A percentile compares a stretch with the other conserved stretches of the same genome.
Evolutionary conservation across 768 basidiomycete genomes (phyloP).

Genomic region (Terana coerulea): DNA sequence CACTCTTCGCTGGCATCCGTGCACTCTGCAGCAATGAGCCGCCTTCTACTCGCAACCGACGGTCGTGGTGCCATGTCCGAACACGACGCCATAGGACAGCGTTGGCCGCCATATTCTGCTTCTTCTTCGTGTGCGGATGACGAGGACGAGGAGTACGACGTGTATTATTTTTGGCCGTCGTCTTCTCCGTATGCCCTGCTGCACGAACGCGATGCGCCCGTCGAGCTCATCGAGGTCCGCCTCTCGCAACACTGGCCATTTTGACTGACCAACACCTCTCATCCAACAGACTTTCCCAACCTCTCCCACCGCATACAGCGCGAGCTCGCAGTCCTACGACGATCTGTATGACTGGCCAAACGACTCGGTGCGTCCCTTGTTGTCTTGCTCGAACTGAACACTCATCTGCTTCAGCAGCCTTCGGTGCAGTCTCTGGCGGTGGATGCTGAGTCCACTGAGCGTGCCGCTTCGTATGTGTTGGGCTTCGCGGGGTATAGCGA

Average conservation of each 20-base stretch:
- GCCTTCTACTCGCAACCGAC: neutral
- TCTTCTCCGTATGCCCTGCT: neutral
- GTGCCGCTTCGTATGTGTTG: neutral
- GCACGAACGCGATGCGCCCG: neutral
- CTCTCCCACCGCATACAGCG: neutral
- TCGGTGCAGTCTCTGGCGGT: constrained; percentile 1
- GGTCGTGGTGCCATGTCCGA: neutral
- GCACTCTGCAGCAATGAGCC: neutral
- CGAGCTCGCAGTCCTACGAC: neutral
- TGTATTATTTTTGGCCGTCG: constrained; percentile 10
- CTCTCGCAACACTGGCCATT: neutral
- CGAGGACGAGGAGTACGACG: constrained; percentile 8
- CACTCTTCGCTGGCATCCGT: neutral
- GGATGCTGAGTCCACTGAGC: constrained; percentile 5
- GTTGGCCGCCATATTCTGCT: neutral
- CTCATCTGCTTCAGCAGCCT: neutral
- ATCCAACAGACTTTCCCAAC: neutral
- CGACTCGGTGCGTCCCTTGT: neutral
- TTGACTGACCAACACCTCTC: neutral
- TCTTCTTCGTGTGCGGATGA: neutral
- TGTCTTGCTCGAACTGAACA: neutral
- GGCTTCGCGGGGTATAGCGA: constrained; percentile 7
- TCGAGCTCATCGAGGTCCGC: neutral
- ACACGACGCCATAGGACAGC: neutral
- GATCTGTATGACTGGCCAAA: neutral